Conservation (phyloP, 2,329 filamentous ascomycete species). For the Neospermospora avenae region DNA sequence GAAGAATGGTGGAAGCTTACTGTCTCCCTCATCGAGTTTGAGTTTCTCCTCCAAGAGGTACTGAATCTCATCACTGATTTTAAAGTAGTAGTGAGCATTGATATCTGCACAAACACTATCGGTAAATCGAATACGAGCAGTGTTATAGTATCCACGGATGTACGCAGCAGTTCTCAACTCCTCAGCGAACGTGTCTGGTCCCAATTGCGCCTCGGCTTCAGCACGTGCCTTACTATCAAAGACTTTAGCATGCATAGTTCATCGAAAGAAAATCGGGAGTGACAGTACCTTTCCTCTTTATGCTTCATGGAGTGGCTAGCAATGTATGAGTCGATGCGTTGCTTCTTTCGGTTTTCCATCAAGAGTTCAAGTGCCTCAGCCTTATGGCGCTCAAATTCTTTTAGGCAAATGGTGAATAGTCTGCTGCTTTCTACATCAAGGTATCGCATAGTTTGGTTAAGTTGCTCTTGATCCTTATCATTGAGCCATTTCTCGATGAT, state of each 20-base stretch:
- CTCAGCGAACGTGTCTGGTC: conserved; percentile 52
- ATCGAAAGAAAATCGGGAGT: too few species aligned
- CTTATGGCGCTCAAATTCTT: conserved; percentile 45
- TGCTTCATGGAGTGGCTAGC: conserved; percentile 5
- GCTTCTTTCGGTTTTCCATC: conserved; percentile 46
- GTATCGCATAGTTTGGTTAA: not conserved
- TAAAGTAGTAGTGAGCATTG: conserved; percentile 3
- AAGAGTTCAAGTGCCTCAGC: conserved; percentile 46
- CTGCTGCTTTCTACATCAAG: conserved; percentile 16
- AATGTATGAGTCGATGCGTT: conserved; percentile 44
- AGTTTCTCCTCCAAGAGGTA: conserved; percentile 7
- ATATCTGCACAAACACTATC: conserved; percentile 41
- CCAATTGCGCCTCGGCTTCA: conserved; percentile 40
- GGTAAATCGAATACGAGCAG: conserved; percentile 61
- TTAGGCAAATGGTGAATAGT: conserved; percentile 20
- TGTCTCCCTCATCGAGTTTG: not conserved
- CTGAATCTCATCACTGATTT: conserved; percentile 1
- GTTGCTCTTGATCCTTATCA: conserved; percentile 7
- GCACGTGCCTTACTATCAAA: not conserved
- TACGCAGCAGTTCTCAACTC: conserved; percentile 63
- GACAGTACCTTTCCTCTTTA: too few species aligned
- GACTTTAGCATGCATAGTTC: too few species aligned
- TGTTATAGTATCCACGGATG: conserved; percentile 66
- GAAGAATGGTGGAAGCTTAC: not conserved
- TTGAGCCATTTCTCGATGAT: conserved; percentile 17